A percentile compares a stretch with the other conserved stretches of the same genome.
Conservation (phyloP, 106 monocot species). For the Phalaenopsis equestris region DNA sequence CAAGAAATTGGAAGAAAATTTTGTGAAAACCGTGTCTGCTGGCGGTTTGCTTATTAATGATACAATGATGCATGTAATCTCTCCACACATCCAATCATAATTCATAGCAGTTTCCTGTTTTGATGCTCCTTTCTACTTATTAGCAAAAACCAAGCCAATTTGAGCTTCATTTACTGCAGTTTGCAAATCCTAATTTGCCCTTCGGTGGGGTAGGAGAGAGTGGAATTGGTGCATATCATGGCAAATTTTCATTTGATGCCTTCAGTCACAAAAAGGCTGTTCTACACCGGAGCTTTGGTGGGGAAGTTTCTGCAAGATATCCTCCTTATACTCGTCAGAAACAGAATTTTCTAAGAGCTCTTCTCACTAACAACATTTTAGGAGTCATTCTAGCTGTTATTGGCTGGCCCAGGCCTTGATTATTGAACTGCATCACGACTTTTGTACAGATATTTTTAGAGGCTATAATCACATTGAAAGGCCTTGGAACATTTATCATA, state of each 20-base stretch:
- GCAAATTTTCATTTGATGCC: conserved; percentile 70
- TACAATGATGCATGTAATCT: conserved; percentile 40
- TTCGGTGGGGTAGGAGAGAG: conserved; percentile 61
- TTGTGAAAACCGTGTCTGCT: conserved; percentile 39
- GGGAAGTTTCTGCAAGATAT: conserved; percentile 56
- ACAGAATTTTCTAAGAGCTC: conserved; percentile 39
- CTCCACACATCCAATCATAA: background rate
- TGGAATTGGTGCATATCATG: conserved; percentile 41
- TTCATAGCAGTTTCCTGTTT: no score
- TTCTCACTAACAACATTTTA: conserved; percentile 43
- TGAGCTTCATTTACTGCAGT: conserved; percentile 18
- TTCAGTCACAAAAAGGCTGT: conserved; percentile 85
- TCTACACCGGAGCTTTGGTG: conserved; percentile 47
- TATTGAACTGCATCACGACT: background rate
- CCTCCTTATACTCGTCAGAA: conserved; percentile 68
- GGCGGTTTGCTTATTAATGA: conserved; percentile 68
- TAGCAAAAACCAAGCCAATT: background rate
- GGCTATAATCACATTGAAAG: background rate
- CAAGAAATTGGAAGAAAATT: conserved; percentile 45
- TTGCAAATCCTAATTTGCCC: conserved; percentile 43
- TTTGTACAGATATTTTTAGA: background rate
- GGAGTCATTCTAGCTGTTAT: conserved; percentile 47
- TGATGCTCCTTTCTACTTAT: no score
- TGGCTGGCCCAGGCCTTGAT: conserved; percentile 18
- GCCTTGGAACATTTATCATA: no score